phyloP scores from a whole-genome alignment of 768 basidiomycete species.

The Lactifluus pinguis region DNA sequence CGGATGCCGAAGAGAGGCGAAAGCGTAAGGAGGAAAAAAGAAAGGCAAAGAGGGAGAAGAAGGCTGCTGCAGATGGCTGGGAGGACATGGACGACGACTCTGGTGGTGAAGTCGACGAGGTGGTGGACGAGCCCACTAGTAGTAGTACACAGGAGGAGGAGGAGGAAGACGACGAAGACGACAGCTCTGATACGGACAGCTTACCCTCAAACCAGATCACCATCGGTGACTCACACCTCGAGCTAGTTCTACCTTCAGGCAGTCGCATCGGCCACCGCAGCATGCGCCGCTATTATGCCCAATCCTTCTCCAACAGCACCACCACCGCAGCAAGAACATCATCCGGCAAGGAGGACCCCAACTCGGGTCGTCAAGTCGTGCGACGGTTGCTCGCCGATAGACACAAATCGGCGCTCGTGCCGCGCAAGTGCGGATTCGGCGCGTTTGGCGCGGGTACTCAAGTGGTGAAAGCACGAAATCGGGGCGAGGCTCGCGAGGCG shows the following conservation, averaged over 20 bases:
- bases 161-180: conserved; percentile 25
- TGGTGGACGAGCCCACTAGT: conserved; percentile 23
- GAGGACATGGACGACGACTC: conserved; percentile 28
- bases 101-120: conserved; percentile 28
- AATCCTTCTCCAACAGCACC: conserved; percentile 48
- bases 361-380: conserved; percentile 68
- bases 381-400: conserved; percentile 73
- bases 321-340: conserved; percentile 23
- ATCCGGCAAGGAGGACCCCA: conserved; percentile 40
- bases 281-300: conserved; percentile 78
- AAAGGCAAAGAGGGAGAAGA: conserved; percentile 5
- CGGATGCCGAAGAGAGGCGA: conserved; percentile 32
- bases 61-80: conserved; percentile 25
- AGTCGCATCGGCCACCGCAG: conserved; percentile 86
- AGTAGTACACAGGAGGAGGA: not conserved
- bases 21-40: conserved; percentile 16
- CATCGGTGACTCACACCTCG: conserved; percentile 73
- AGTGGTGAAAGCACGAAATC: conserved; percentile 84
- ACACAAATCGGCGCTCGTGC: conserved; percentile 77
- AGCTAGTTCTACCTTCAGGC: conserved; percentile 90
- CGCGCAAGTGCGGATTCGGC: conserved; percentile 77
- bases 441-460: conserved; percentile 76
- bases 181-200: conserved; percentile 31
- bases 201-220: conserved; percentile 48
- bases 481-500: conserved; percentile 91